Base-by-base conservation (phyloP, 306 rosid species). In the Begonia masoniana region DNA sequence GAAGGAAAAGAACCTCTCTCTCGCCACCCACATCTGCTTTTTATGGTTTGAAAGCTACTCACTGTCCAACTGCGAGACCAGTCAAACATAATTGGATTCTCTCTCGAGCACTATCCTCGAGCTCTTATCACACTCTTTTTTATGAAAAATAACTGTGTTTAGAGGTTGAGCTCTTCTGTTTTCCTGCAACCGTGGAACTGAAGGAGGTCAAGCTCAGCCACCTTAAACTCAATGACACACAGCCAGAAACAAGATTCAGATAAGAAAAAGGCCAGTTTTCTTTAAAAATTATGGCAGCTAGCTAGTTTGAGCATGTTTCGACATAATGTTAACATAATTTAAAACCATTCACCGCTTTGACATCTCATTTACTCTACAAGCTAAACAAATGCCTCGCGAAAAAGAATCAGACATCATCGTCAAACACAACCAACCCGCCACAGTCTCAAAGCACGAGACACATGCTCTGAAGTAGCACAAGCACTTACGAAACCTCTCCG, bases 31-130 rank as follows among this genome's bases (percentile, higher is more conserved):
- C 24, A 54, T 9, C 17, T 17, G 19, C 19, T 17, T 17, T 17
- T 17, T 1, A 17, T 17, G 19, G 19, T 17, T 17, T 17, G 19
- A 17, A 17, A 43, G 56, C 24, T 15, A 10, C 60, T 26, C 26
- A 7, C 41, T 42, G 58, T 49, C 24, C 53, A 66, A 9, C 17
- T 14, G 12, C 66, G 45, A 35, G 54, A 70, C 73, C 66, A 52
- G 75, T 74, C 75, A 74, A 78, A 62, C 58, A 55, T 52, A 63
- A 61, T 64, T 12, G 66, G 80, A 74, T 78, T 74, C 80, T 41
- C 66, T 52, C 17, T 48, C 14, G 1, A 2, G 6, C n/a, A n/a
- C n/a, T n/a, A n/a, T n/a, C n/a, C 14, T 48, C 17, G 19, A n/a
- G n/a, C n/a, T n/a, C n/a, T n/a, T n/a, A n/a, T 17, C 19, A 17